phyloP scores from a whole-genome alignment of 2,329 filamentous ascomycete species.

The Ascocoryne sarcoides region DNA sequence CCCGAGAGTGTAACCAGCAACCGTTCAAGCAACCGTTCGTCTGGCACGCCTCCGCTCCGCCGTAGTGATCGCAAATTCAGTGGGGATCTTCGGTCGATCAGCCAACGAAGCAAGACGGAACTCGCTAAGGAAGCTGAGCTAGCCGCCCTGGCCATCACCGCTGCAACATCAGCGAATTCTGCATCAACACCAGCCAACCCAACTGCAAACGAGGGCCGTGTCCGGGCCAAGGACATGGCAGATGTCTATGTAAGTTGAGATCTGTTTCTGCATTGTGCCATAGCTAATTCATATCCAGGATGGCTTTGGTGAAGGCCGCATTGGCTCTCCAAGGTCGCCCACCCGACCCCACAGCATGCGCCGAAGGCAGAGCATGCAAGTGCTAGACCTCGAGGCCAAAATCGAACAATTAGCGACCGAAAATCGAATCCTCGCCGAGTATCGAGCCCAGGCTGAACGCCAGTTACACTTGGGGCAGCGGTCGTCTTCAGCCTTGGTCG shows the following conservation, averaged over 20 bases:
- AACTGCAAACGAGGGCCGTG: constrained; percentile 79
- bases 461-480: constrained; percentile 50
- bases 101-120: constrained; percentile 40
- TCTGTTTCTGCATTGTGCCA: constrained; percentile 11
- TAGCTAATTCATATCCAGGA: constrained; percentile 46
- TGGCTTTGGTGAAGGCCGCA: constrained; percentile 82
- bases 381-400: constrained; percentile 79
- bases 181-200: constrained; percentile 55
- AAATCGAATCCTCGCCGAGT: constrained; percentile 70
- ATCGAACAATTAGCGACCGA: constrained; percentile 80
- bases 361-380: constrained; percentile 94
- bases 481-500: constrained; percentile 61
- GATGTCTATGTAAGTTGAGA: constrained; percentile 78
- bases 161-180: constrained; percentile 14
- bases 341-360: constrained; percentile 93
- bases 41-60: constrained; percentile 58
- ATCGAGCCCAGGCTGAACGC: constrained; percentile 61
- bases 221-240: constrained; percentile 76
- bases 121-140: constrained; percentile 36
- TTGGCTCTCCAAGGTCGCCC: constrained; percentile 81
- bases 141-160: constrained; percentile 32
- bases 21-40: constrained; percentile 44
- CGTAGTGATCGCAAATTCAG: constrained; percentile 59
- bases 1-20: constrained; percentile 54
- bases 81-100: constrained; percentile 66